Evolutionary conservation across 2,329 filamentous ascomycete genomes (phyloP).

Genomic region (Penicillium fuscoglaucum): DNA sequence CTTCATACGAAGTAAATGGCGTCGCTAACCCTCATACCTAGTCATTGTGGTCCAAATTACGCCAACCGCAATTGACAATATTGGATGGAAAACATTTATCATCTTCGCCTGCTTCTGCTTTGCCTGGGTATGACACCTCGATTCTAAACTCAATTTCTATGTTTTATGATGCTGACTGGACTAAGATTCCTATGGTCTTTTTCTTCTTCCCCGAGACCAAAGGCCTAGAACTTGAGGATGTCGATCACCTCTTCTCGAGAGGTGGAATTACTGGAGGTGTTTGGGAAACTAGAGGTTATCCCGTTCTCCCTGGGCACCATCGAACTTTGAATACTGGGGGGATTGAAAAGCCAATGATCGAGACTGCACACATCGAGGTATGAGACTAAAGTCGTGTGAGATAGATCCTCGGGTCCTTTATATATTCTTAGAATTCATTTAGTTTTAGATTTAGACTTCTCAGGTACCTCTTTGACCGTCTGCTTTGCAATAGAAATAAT

Average conservation of each 20-base stretch:
- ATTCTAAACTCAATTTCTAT: neutral
- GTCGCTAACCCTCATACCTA: conserved; percentile 16
- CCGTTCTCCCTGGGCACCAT: conserved; percentile 20
- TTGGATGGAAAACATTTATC: conserved; percentile 34
- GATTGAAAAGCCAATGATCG: conserved; percentile 14
- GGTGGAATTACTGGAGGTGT: conserved; percentile 41
- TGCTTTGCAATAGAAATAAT: too few relatives aligned
- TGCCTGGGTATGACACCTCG: conserved; percentile 19
- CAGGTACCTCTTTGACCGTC: neutral
- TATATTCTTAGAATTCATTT: neutral
- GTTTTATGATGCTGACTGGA: conserved; percentile 13
- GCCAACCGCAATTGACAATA: conserved; percentile 30
- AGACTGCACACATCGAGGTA: conserved; percentile 4
- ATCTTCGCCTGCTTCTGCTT: conserved; percentile 31
- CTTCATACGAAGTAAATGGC: conserved; percentile 13
- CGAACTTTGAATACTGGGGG: conserved; percentile 16
- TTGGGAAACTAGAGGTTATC: conserved; percentile 28
- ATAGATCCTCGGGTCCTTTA: neutral
- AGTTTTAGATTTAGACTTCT: neutral
- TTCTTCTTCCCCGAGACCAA: conserved; percentile 67
- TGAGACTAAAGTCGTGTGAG: neutral
- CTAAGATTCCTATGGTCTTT: conserved; percentile 56
- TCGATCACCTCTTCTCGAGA: conserved; percentile 51
- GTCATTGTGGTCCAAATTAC: conserved; percentile 14
- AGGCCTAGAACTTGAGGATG: conserved; percentile 63